Conservation (phyloP, 1,139 yeast species). For the Geotrichum aggregatum region DNA sequence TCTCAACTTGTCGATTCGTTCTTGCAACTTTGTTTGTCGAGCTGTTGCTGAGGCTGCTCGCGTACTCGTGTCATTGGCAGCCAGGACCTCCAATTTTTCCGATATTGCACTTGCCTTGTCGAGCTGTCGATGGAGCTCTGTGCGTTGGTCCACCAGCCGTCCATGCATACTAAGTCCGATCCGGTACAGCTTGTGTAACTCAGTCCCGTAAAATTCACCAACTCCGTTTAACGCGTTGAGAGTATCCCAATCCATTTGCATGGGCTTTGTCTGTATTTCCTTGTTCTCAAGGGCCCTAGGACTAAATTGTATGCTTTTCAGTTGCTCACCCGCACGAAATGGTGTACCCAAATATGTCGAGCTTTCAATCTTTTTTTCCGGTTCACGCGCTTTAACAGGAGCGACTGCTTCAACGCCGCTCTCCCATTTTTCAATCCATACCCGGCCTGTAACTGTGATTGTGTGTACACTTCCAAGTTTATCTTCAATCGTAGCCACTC, state of each 20-base stretch:
- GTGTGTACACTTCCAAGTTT: not conserved
- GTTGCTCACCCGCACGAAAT: not conserved
- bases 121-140: slow-evolving; percentile 42
- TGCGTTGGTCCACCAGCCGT: slow-evolving; percentile 36
- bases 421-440: slow-evolving; percentile 10
- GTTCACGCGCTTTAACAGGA: not conserved
- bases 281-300: slow-evolving; percentile 1
- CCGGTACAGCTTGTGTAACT: slow-evolving; percentile 32
- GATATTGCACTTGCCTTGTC: slow-evolving; percentile 24
- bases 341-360: slow-evolving; percentile 11
- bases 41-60: slow-evolving; percentile 22
- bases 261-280: slow-evolving; percentile 16
- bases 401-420: not conserved
- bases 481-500: not conserved
- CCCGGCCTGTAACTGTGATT: slow-evolving; percentile 1
- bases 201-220: slow-evolving; percentile 26
- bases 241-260: slow-evolving; percentile 22
- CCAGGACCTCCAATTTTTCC: slow-evolving; percentile 28
- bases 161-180: slow-evolving; percentile 35
- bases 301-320: slow-evolving; percentile 7
- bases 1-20: slow-evolving; percentile 37
- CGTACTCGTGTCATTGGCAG: slow-evolving; percentile 17
- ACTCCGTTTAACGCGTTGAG: slow-evolving; percentile 32
- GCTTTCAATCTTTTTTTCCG: not conserved
- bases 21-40: slow-evolving; percentile 37